Conservation (phyloP, 2,329 filamentous ascomycete genomes). For the Bipolaris sorokiniana region DNA sequence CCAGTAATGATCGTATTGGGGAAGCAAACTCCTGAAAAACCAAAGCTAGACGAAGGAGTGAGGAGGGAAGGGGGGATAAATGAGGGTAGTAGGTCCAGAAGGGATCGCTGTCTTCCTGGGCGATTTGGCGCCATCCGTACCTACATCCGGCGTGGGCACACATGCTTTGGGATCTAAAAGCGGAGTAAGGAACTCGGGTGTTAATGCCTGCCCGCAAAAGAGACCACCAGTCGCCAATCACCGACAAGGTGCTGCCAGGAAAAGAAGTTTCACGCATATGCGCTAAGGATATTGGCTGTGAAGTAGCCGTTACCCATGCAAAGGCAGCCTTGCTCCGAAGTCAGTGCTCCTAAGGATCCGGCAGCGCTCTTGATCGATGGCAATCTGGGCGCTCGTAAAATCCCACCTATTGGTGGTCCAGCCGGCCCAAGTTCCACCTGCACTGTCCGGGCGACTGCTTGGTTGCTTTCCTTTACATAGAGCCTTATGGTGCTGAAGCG, state of each 20-base stretch:
- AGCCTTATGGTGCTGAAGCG: not conserved
- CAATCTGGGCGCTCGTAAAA: conserved; percentile 14
- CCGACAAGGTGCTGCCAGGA: conserved; percentile 22
- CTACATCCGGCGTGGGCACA: too few species aligned
- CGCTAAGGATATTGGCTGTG: conserved; percentile 32
- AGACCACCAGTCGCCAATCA: conserved; percentile 32
- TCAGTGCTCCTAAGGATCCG: conserved; percentile 10
- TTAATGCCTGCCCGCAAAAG: conserved; percentile 27
- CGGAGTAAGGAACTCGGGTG: conserved; percentile 36
- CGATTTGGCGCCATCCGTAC: conserved; percentile 23
- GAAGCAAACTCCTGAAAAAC: conserved; percentile 25
- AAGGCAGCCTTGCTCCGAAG: conserved; percentile 23
- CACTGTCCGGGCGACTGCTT: not conserved
- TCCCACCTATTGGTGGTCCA: not conserved
- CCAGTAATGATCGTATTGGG: conserved; percentile 33
- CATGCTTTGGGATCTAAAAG: conserved; percentile 42
- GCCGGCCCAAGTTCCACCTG: not conserved
- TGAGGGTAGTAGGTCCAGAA: conserved; percentile 28
- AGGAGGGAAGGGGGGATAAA: conserved; percentile 33
- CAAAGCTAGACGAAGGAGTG: conserved; percentile 25
- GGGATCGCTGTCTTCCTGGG: conserved; percentile 27
- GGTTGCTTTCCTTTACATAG: not conserved
- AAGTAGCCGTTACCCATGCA: conserved; percentile 27
- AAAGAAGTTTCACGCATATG: conserved; percentile 27
- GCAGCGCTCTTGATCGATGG: conserved; percentile 13